Percentiles rank a stretch among this genome's conserved stretches.
These are phyloP conservation scores for Euphorbia pulcherrima DNA, from an alignment of 345 rosid species.

Conservation along the genomic window DNA sequence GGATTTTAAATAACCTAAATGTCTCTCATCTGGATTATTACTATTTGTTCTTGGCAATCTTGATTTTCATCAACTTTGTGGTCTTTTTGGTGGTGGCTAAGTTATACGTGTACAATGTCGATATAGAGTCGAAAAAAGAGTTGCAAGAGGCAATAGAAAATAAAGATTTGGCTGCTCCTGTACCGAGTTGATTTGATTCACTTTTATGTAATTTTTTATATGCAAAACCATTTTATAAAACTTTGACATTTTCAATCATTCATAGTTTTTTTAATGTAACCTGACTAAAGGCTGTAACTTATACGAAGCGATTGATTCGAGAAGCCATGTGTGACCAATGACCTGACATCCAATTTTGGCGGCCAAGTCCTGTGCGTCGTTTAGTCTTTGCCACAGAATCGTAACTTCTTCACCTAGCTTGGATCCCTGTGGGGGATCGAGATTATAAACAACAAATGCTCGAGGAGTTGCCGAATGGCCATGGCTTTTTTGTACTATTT, in stretches of 20 bases:
- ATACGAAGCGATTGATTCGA: slow-evolving; percentile 75
- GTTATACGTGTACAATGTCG: slow-evolving; percentile 52
- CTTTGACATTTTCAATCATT: neutral
- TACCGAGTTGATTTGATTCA: slow-evolving; percentile 1
- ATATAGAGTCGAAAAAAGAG: neutral
- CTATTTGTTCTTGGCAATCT: slow-evolving; percentile 50
- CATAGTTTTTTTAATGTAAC: neutral
- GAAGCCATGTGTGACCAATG: slow-evolving; percentile 67
- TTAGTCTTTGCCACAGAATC: slow-evolving; percentile 60
- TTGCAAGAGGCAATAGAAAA: slow-evolving; percentile 10
- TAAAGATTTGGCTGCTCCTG: slow-evolving; percentile 8
- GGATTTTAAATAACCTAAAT: slow-evolving; percentile 73
- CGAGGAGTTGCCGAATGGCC: slow-evolving; percentile 9
- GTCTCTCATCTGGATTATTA: slow-evolving; percentile 62
- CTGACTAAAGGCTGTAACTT: slow-evolving; percentile 42
- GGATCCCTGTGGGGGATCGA: slow-evolving; percentile 56
- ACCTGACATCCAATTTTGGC: slow-evolving; percentile 42
- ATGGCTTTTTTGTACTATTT: slow-evolving; percentile 22
- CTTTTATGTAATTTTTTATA: neutral
- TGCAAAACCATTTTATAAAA: neutral
- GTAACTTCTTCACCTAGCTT: slow-evolving; percentile 65
- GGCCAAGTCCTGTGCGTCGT: slow-evolving; percentile 64
- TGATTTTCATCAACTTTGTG: slow-evolving; percentile 51
- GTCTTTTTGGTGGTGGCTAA: slow-evolving; percentile 50
- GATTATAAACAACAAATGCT: slow-evolving; percentile 55